Evolutionary conservation across 306 rosid genomes (phyloP), one percentile per base, ranked within the genome.

Genomic region (Casuarina glauca): DNA sequence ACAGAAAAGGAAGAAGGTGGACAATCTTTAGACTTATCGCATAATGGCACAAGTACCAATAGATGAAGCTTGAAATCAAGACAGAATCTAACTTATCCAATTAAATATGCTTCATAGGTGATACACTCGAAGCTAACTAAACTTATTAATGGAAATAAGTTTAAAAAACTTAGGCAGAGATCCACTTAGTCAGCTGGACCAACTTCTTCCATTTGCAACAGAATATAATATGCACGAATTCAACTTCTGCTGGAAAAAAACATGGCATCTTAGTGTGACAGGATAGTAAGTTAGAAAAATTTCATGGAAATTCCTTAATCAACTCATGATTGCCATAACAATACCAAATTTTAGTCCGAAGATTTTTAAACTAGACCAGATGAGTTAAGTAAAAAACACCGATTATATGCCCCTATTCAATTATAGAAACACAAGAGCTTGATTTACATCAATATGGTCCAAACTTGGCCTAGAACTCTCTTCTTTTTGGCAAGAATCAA

Each of bases 31-130:
- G 26, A 63, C 61, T 20, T 41, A 66, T 70, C 70, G 54, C 64
- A 38, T n/a, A 41, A 54, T 41, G 54, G 54, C 4, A 41, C 57
- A 43, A 81, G 55, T 55, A 49, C 58, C 52, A 75, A 68, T n/a
- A 36, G 26, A 76, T 71, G n/a, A 48, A 69, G 60, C 70, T 70
- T 43, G 43, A 75, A 74, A 78, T 51, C 48, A 52, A 72, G 32
- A 71, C 16, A 15, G 53, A 26, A 20, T 72, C 69, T 50, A 58
- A 45, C 51, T 77, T 9, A 19, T 32, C 57, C 17, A 13, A 20
- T n/a, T 6, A 69, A 53, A 42, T 26, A 41, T 45, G 42, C 35
- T 6, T 15, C 3, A 57, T n/a, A 46, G 50, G 13, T 26, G 32
- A 26, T 26, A 26, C 32, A 26, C 32, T 26, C 32, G 32, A 0